phyloP scores from a whole-genome alignment of 345 rosid species.

The Orychophragmus violaceus region DNA sequence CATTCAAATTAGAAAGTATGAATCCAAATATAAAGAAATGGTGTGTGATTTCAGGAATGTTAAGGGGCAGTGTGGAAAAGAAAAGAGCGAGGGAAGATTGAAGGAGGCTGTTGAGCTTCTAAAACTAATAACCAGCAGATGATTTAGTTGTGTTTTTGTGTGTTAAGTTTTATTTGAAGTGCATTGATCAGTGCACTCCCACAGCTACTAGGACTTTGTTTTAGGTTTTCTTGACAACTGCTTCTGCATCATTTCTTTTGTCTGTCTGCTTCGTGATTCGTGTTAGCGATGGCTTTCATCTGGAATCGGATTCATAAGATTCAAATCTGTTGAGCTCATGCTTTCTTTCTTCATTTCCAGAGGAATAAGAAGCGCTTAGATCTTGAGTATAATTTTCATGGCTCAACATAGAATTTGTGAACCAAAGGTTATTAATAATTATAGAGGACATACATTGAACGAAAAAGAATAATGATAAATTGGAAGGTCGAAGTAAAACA shows the following conservation, averaged over 20 bases:
- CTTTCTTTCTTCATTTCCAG: neutral
- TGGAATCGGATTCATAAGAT: neutral
- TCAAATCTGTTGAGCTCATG: neutral
- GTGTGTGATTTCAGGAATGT: conserved; percentile 44
- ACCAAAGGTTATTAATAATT: too few species aligned
- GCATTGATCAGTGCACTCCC: conserved; percentile 18
- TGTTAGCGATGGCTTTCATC: neutral
- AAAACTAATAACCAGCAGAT: conserved; percentile 37
- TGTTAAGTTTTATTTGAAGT: neutral
- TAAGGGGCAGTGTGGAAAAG: conserved; percentile 35
- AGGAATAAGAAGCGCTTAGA: too few species aligned
- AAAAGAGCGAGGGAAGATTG: conserved; percentile 54
- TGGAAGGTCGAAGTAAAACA: too few species aligned
- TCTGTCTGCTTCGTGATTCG: neutral
- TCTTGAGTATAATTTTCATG: too few species aligned
- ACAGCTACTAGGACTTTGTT: neutral
- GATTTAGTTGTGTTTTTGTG: conserved; percentile 6
- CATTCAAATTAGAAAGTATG: neutral
- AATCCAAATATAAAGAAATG: too few species aligned
- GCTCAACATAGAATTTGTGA: too few species aligned
- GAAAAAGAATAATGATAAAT: too few species aligned
- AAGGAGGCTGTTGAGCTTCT: conserved; percentile 52
- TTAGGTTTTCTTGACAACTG: neutral
- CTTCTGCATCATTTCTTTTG: neutral
- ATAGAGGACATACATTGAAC: too few species aligned